phyloP scores from a whole-genome alignment of 441 rosid species.

The Gossypium aridum region DNA sequence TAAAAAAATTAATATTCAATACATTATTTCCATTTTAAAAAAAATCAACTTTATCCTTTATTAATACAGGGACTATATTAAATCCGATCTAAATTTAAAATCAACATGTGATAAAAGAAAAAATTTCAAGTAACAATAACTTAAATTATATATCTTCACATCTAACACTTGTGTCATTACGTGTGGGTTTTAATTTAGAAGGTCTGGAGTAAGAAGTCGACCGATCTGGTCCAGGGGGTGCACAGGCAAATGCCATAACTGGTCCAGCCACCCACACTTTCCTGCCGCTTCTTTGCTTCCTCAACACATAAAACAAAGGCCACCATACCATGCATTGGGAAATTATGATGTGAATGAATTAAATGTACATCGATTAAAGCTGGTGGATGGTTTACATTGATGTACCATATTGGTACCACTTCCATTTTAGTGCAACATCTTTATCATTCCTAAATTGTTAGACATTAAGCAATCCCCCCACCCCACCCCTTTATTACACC shows the following conservation, averaged over 20 bases:
- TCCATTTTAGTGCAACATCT: not conserved
- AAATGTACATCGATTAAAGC: not conserved
- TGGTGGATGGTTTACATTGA: not conserved
- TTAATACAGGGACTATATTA: too few relatives aligned
- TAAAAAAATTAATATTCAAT: too few relatives aligned
- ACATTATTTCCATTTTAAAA: too few relatives aligned
- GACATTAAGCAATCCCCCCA: not conserved
- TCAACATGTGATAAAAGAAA: not conserved
- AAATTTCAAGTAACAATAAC: not conserved
- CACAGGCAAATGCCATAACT: not conserved
- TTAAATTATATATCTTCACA: not conserved
- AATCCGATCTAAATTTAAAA: too few relatives aligned
- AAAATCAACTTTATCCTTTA: too few relatives aligned
- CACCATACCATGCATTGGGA: not conserved
- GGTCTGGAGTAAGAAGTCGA: not conserved
- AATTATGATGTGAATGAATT: not conserved
- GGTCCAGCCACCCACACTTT: conserved; percentile 4
- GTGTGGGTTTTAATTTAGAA: not conserved
- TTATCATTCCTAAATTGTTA: not conserved
- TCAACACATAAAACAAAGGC: not conserved
- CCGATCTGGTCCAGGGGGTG: not conserved
- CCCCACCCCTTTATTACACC: not conserved
- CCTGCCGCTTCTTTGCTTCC: not conserved
- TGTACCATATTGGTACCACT: not conserved
- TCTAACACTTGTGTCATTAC: not conserved